phyloP scores from a whole-genome alignment of 768 basidiomycete species.

The Phallus indusiatus region DNA sequence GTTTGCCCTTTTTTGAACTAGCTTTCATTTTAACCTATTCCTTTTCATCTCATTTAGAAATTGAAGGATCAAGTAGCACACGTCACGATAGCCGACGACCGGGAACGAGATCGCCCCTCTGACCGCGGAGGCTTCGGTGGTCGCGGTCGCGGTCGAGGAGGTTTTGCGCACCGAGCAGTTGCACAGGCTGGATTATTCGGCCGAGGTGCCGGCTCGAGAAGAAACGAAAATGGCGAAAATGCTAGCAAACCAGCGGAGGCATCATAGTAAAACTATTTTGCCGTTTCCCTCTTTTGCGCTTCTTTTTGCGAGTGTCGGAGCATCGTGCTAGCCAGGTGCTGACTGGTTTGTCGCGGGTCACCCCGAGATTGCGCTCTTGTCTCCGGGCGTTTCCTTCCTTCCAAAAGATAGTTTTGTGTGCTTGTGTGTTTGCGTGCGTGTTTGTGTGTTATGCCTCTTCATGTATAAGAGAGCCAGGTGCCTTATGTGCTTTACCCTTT shows the following conservation, averaged over 20 bases:
- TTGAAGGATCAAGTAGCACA: conserved; percentile 57
- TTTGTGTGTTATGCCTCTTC: not conserved
- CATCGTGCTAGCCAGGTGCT: not conserved
- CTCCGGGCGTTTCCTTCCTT: not conserved
- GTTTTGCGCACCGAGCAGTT: conserved; percentile 57
- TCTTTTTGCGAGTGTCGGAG: not conserved
- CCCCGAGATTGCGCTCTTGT: not conserved
- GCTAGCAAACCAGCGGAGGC: not conserved
- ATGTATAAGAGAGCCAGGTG: not conserved
- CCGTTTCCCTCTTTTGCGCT: not conserved
- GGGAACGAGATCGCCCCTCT: conserved; percentile 28
- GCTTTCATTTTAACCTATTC: conserved; percentile 7
- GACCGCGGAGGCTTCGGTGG: conserved; percentile 36
- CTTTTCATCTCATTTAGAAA: conserved; percentile 39
- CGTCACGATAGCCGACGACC: conserved; percentile 63
- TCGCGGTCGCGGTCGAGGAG: conserved; percentile 40
- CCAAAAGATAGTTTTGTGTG: not conserved
- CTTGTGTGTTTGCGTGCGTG: not conserved
- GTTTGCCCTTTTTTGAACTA: not conserved
- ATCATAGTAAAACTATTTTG: not conserved
- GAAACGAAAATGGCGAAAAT: conserved; percentile 5
- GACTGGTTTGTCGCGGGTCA: not conserved
- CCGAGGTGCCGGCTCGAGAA: not conserved
- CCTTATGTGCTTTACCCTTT: not conserved
- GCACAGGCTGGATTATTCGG: conserved; percentile 53